Percentiles rank a stretch among this genome's conserved stretches.
Evolutionary conservation across 495 filamentous ascomycete species (phyloP).

Genomic region (Penicillium verhagenii): DNA sequence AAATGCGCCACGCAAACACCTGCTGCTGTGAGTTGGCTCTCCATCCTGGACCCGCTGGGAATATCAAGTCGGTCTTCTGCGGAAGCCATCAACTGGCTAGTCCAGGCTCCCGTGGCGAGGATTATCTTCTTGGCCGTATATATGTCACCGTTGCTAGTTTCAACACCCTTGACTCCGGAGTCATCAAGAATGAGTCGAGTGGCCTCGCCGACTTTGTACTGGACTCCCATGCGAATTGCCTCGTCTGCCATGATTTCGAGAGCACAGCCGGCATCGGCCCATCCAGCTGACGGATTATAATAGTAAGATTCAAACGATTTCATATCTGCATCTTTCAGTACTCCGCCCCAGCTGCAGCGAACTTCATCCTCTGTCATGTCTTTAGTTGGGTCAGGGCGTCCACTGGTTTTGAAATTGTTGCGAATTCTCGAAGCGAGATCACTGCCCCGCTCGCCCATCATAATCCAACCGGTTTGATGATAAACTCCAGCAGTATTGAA

Average conservation of each 20-base stretch:
- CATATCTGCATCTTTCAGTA: constrained; percentile 29
- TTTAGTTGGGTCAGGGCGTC: constrained; percentile 12
- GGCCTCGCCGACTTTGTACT: constrained; percentile 33
- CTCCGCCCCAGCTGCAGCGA: constrained; percentile 25
- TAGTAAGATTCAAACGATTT: constrained; percentile 29
- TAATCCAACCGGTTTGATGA: constrained; percentile 37
- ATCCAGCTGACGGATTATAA: constrained; percentile 40
- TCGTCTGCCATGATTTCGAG: constrained; percentile 31
- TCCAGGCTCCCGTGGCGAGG: constrained; percentile 58
- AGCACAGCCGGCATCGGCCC: constrained; percentile 39
- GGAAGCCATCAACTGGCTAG: constrained; percentile 34
- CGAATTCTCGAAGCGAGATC: constrained; percentile 29
- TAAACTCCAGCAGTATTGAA: constrained; percentile 25
- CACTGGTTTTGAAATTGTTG: constrained; percentile 30
- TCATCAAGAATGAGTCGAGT: constrained; percentile 20
- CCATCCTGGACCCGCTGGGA: constrained; percentile 22
- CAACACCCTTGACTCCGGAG: constrained; percentile 19
- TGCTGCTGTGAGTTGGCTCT: constrained; percentile 38
- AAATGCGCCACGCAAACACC: constrained; percentile 41
- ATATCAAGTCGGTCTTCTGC: constrained; percentile 34
- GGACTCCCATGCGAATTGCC: constrained; percentile 31
- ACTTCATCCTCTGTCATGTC: constrained; percentile 32
- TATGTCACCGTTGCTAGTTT: constrained; percentile 29
- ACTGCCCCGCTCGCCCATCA: constrained; percentile 28
- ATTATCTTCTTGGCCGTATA: constrained; percentile 46